Evolutionary conservation across 1,284 basidiomycete species (phyloP), one percentile per base, ranked within the genome.

Genomic region (Rhodofomes roseus): DNA sequence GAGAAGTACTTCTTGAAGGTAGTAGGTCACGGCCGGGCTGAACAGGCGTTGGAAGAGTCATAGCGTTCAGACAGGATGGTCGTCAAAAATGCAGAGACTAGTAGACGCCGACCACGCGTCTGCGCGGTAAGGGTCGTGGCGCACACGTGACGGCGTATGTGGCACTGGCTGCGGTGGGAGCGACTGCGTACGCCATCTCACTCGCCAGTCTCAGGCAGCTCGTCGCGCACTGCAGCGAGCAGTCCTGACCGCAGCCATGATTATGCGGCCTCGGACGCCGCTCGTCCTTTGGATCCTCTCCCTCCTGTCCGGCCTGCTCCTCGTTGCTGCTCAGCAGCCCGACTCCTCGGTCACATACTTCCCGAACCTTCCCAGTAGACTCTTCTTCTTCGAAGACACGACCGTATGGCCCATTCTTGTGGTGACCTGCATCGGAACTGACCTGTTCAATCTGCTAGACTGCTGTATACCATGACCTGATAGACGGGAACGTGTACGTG

Each of bases 301-400:
- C 16, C 62, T 75, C 20, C 56, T 76, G 9, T 57, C 58, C n/a
- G 39, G 60, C 57, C 66, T 59, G 65, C 64, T 70, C 18, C 61
- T 69, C 43, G 66, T 66, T 3, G 43, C 60, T 6, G 79, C 79
- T 4, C 79, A 81, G 63, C 69, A 75, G 11, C 79, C 80, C 60
- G 65, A 78, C 60, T 66, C 72, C 61, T 66, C 74, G 6, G 66
- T 87, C 56, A 79, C 72, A 37, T 74, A 78, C 58, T 91, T 91
- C 71, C 66, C 78, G 54, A 91, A 92, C 72, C 76, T 93, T n/a
- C 95, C 96, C 0, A 81, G 82, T n/a, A 81, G 84, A 65, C 74
- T 98, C 56, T 90, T 92, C 79, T 98, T 95, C 81, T 96, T 98
- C 76, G 92, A 96, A 65, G 96, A 97, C 76, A 89, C 92, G 6